Conservation (phyloP, 2,329 filamentous ascomycete genomes). For the Arthrobotrys conoides region DNA sequence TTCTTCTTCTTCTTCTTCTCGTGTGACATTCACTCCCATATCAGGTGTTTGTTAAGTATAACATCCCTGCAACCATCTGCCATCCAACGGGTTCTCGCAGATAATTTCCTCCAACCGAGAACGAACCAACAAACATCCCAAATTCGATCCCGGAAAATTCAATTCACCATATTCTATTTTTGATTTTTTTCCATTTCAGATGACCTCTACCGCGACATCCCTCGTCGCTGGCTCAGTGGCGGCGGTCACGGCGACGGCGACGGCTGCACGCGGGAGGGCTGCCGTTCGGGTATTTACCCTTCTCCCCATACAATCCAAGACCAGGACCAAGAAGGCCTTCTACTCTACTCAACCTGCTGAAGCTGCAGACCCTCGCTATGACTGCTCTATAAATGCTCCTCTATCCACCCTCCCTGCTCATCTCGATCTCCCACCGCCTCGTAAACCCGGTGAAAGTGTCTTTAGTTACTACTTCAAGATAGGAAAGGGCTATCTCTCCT, state of each 20-base stretch:
- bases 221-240: background rate
- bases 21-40: slow-evolving; percentile 29
- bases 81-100: background rate
- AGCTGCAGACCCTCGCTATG: slow-evolving; percentile 29
- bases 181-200: background rate
- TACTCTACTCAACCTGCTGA: slow-evolving; percentile 3
- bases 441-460: slow-evolving; percentile 69
- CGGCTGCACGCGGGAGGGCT: slow-evolving; percentile 28
- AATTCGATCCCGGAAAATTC: too few relatives aligned
- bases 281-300: background rate
- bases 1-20: background rate
- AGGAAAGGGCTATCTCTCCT: slow-evolving; percentile 82
- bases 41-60: background rate
- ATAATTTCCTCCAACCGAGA: background rate
- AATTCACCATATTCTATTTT: background rate
- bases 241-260: slow-evolving; percentile 16
- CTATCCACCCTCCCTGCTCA: slow-evolving; percentile 79
- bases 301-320: background rate
- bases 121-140: background rate
- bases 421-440: slow-evolving; percentile 74
- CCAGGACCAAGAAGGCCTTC: slow-evolving; percentile 13
- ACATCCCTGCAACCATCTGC: background rate
- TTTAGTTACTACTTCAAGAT: slow-evolving; percentile 73
- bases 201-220: slow-evolving; percentile 23
- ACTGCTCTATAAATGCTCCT: slow-evolving; percentile 76